These are phyloP conservation scores for Fusarium hainanense DNA, from an alignment of 2,329 filamentous ascomycete species.

Conservation along the genomic window DNA sequence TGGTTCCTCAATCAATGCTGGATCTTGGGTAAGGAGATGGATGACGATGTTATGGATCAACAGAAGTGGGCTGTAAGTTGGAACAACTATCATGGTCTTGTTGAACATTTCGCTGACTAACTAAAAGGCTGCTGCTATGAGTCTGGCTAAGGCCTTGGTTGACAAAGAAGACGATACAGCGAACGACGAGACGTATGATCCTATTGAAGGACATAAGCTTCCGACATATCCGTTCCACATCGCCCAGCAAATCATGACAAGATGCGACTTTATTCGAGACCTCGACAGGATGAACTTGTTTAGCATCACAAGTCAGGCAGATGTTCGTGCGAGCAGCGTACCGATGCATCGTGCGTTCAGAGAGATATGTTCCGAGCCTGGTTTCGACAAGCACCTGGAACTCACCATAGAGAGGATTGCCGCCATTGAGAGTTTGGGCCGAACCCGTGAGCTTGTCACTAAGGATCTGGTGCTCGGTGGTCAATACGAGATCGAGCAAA, in stretches of 20 bases:
- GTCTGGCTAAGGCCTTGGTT: conserved; percentile 90
- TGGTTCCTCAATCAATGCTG: conserved; percentile 83
- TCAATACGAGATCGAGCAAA: conserved; percentile 73
- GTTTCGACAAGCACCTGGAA: conserved; percentile 85
- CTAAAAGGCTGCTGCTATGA: conserved; percentile 84
- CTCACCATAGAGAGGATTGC: conserved; percentile 84
- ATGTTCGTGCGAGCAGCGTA: conserved; percentile 91
- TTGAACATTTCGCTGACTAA: conserved; percentile 18
- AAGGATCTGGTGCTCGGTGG: conserved; percentile 92
- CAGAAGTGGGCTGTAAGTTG: conserved; percentile 88
- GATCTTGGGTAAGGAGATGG: conserved; percentile 79
- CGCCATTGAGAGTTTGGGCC: conserved; percentile 92
- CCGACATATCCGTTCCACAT: conserved; percentile 84
- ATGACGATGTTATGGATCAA: conserved; percentile 98
- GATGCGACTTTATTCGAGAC: conserved; percentile 90
- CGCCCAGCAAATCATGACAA: conserved; percentile 92
- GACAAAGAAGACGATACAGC: conserved; percentile 77
- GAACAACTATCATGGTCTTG: not conserved
- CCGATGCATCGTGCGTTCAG: conserved; percentile 95
- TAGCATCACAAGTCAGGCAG: conserved; percentile 87
- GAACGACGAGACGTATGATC: conserved; percentile 68
- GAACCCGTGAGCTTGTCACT: conserved; percentile 93
- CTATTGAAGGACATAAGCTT: conserved; percentile 76
- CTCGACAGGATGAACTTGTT: conserved; percentile 97
- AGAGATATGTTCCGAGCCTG: conserved; percentile 79